Evolutionary conservation across 176 grass and related monocot species (phyloP).

Genomic region (Elaeis guineensis): DNA sequence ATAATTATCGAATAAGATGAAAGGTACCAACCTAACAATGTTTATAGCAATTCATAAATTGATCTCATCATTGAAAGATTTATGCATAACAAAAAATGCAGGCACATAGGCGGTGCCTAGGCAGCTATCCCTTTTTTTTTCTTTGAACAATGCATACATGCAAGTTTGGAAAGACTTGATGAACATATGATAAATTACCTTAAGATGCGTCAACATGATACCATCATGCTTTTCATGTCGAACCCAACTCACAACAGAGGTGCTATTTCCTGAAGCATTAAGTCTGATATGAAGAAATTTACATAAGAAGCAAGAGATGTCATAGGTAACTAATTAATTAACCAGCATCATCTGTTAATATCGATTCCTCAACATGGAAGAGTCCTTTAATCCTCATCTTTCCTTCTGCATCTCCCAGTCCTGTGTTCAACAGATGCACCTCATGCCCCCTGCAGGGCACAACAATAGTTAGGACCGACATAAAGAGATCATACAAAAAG

Average conservation of each 20-base stretch:
- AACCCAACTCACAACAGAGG: slow-evolving; percentile 75
- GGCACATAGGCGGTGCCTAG: too few relatives aligned
- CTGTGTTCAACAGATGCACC: slow-evolving; percentile 67
- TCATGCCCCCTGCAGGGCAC: slow-evolving; percentile 51
- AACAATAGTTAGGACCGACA: background rate
- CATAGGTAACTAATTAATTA: slow-evolving; percentile 5
- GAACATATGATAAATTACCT: slow-evolving; percentile 38
- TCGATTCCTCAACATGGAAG: slow-evolving; percentile 35
- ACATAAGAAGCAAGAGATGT: background rate
- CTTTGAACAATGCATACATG: too few relatives aligned
- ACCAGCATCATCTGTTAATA: slow-evolving; percentile 52
- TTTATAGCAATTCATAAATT: too few relatives aligned
- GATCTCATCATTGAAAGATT: too few relatives aligned
- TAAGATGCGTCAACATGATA: slow-evolving; percentile 74
- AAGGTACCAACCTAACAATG: too few relatives aligned
- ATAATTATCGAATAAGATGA: too few relatives aligned
- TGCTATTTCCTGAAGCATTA: slow-evolving; percentile 50
- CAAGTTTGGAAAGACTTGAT: too few relatives aligned
- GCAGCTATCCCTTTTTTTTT: too few relatives aligned
- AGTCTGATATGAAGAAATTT: slow-evolving; percentile 11
- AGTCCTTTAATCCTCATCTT: slow-evolving; percentile 63
- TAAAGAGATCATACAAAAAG: slow-evolving; percentile 10
- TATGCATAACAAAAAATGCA: too few relatives aligned
- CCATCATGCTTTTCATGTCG: slow-evolving; percentile 66
- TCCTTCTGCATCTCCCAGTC: slow-evolving; percentile 59